Evolutionary conservation across 176 grass and related monocot genomes (phyloP).

Genomic region (Triticum turgidum): DNA sequence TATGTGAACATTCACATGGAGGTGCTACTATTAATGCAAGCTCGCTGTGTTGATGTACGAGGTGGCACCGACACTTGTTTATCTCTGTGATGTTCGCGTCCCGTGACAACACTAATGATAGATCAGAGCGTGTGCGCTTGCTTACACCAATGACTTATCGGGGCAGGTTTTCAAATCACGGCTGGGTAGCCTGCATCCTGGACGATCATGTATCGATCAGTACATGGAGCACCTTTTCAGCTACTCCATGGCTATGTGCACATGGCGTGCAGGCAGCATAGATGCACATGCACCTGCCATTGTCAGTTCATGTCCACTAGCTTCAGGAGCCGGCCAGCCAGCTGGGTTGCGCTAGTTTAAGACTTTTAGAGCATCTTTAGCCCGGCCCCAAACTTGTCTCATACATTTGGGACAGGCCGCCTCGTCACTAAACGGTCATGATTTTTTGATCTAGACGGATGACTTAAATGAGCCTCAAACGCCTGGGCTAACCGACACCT

Average conservation of each 20-base stretch:
- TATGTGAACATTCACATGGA: background rate
- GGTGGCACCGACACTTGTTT: background rate
- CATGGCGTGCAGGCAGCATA: background rate
- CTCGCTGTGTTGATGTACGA: background rate
- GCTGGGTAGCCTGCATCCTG: no score
- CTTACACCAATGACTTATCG: background rate
- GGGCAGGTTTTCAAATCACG: background rate
- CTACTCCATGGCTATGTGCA: background rate
- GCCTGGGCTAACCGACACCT: no score
- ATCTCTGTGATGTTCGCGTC: background rate
- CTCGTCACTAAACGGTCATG: no score
- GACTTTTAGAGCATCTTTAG: no score
- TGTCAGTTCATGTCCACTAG: no score
- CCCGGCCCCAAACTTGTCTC: no score
- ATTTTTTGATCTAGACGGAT: no score
- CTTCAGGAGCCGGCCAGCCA: no score
- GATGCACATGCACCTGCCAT: no score
- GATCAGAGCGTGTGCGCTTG: background rate
- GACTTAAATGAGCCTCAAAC: no score
- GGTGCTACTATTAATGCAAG: background rate
- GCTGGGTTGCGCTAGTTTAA: no score
- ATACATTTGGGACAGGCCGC: no score
- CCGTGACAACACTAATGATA: background rate
- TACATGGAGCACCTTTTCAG: background rate
- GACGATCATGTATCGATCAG: background rate